A percentile compares a stretch with the other conserved stretches of the same genome.
Evolutionary conservation across 2,329 filamentous ascomycete species (phyloP).

Genomic region (Neopestalotiopsis clavispora): DNA sequence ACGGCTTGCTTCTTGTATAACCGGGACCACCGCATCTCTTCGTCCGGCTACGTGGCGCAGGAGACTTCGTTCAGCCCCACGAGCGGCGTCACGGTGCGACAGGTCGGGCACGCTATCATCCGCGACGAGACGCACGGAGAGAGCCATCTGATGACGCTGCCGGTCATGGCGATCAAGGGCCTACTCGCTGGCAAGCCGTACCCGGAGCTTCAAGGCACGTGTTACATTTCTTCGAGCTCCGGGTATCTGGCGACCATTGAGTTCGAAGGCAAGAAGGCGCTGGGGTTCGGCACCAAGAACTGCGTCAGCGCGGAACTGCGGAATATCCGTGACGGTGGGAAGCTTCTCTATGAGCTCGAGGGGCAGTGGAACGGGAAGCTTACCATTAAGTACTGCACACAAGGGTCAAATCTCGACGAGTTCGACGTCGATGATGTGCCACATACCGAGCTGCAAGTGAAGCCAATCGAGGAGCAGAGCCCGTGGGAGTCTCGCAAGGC

Average conservation of each 20-base stretch:
- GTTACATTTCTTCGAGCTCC: conserved; percentile 32
- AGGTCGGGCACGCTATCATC: conserved; percentile 32
- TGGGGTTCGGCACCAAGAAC: conserved; percentile 26
- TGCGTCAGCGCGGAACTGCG: conserved; percentile 29
- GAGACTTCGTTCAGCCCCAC: conserved; percentile 29
- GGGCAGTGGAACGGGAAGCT: conserved; percentile 33
- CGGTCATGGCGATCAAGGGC: conserved; percentile 29
- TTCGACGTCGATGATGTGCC: conserved; percentile 28
- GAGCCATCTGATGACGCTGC: conserved; percentile 33
- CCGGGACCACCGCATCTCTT: conserved; percentile 26
- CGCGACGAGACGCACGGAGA: conserved; percentile 38
- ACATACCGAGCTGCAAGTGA: conserved; percentile 17
- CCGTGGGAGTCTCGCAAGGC: conserved; percentile 32
- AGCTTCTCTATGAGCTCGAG: conserved; percentile 32
- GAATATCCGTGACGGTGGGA: conserved; percentile 20
- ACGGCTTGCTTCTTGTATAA: conserved; percentile 25
- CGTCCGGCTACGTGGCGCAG: conserved; percentile 31
- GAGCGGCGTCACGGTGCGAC: conserved; percentile 27
- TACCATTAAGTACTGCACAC: conserved; percentile 24
- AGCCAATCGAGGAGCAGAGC: conserved; percentile 23
- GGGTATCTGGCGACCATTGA: conserved; percentile 31
- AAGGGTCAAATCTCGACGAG: conserved; percentile 21
- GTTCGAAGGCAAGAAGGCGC: conserved; percentile 25
- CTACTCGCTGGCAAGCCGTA: conserved; percentile 28
- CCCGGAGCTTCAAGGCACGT: conserved; percentile 31